Evolutionary conservation across 2,329 filamentous ascomycete species (phyloP), one percentile per base, ranked within the genome.

Genomic region (Phyllosticta citribraziliensis): DNA sequence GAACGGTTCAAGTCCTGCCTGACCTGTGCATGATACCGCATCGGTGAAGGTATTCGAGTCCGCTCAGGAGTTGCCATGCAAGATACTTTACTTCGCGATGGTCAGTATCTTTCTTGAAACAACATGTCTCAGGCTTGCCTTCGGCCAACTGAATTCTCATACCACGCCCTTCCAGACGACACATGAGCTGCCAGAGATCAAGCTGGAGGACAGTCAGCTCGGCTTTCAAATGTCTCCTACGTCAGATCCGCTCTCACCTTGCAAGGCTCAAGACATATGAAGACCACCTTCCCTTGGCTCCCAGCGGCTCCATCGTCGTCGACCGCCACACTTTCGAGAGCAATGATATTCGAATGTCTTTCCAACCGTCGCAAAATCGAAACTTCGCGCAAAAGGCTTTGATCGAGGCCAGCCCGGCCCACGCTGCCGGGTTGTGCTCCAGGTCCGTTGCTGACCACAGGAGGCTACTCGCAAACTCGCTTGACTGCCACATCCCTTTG

Each of bases 211-310:
- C 25, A 24, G 12, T 52, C 47, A 27, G 53, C 50, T 25, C 24
- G 51, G 35, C 25, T 27, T 55, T 60, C 63, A 60, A 62, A 63
- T 71, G 71, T 73, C 70, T 66, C 73, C 71, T 8, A n/a, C 5
- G 12, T n/a, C 17, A n/a, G 40, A n/a, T n/a, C 14, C 40, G 6
- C 14, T 6, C 40, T n/a, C n/a, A 47, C 40, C 17, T 47, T 47
- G 63, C 69, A 70, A 60, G 73, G 73, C 63, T 74, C 72, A 70
- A 73, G 72, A 53, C 73, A 70, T 70, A 74, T 72, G 62, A 72
- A 72, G 52, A 72, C 64, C 4, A 14, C 12, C 5, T 14, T 47
- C 14, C 40, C 40, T 8, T n/a, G 12, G 4, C 40, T 6, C 5
- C 4, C 40, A 61, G 72, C 69, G 64, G 72, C 61, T 53, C 67